Evolutionary conservation across 495 filamentous ascomycete species (phyloP), one percentile per base, ranked within the genome.

Genomic region (Xylaria scruposa): DNA sequence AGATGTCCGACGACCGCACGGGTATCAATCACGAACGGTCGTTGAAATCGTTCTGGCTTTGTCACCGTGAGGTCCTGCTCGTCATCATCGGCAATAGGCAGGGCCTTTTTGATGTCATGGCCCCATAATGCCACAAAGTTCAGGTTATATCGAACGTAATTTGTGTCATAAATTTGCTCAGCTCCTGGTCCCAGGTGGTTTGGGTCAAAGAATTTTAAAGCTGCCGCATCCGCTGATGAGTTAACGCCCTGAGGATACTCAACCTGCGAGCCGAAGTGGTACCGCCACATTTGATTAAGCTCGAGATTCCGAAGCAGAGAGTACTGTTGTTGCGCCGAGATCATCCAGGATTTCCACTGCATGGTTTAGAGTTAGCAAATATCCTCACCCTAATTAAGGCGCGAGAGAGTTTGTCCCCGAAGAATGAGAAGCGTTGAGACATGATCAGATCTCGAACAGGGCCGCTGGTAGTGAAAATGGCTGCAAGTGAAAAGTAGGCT

Each of bases 261-360:
- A 17, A 72, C 61, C n/a, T 74, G 75, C 47, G 77, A 69, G 5
- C 77, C 83, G 71, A 88, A 88, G 66, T 87, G 87, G 74, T 89
- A 89, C 19, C 75, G 81, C 44, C 76, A 72, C 63, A 88, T 72
- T 17, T 82, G 74, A 62, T 81, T 76, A 5, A 76, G 70, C 72
- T 88, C 86, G 1, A 89, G 81, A 67, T 88, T 85, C 29, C 83
- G 77, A 15, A 89, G 78, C 68, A 89, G 85, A 8, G 84, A 87
- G 72, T 88, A 88, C 69, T 89, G 87, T 59, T 86, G 84, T 74
- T 88, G 86, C 3, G 85, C 85, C 65, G 82, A 81, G 21, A 87
- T 82, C 8, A 82, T 83, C 86, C 87, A 88, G 5, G 84, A 80
- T 4, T 75, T 74, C 73, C 85, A 74, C 8, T 76, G 78, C 0